Conservation (phyloP, 306 rosid species). For the Vigna unguiculata region DNA sequence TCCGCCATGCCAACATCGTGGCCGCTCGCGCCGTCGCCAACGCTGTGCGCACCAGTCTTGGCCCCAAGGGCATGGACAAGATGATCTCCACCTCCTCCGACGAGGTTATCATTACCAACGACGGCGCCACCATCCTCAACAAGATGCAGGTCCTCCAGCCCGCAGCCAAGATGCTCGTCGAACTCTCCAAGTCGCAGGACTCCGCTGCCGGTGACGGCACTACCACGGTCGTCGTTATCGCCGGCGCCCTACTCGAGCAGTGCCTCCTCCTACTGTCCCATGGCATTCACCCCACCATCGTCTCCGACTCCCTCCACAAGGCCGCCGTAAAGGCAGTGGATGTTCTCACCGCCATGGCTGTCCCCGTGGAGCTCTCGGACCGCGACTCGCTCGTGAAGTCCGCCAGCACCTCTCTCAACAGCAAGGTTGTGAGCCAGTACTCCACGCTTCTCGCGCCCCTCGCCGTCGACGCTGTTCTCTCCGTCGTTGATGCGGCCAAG, state of each 20-base stretch:
- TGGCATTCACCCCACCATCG: conserved; percentile 89
- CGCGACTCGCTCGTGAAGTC: conserved; percentile 86
- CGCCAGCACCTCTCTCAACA: conserved; percentile 89
- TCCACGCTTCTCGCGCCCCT: conserved; percentile 89
- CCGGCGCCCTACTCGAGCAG: conserved; percentile 77
- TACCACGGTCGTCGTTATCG: conserved; percentile 93
- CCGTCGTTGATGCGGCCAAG: conserved; percentile 67
- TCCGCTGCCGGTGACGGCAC: conserved; percentile 96
- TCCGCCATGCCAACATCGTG: conserved; percentile 85
- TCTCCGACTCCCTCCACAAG: conserved; percentile 87
- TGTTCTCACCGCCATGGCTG: conserved; percentile 91
- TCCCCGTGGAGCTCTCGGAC: conserved; percentile 88
- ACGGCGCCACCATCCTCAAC: conserved; percentile 98
- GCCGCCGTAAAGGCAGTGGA: conserved; percentile 80
- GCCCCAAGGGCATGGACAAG: conserved; percentile 99
- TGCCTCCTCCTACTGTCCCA: conserved; percentile 77
- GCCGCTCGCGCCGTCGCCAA: conserved; percentile 88
- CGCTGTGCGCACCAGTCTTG: conserved; percentile 93
- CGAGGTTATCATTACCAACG: conserved; percentile 96
- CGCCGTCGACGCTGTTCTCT: conserved; percentile 88
- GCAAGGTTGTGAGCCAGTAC: conserved; percentile 97
- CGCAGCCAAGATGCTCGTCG: conserved; percentile 98
- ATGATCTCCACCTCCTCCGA: conserved; percentile 93
- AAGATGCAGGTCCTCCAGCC: conserved; percentile 98
- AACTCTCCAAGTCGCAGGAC: conserved; percentile 94